phyloP scores from a whole-genome alignment of 257 asterid species.

The Capsicum chinense region DNA sequence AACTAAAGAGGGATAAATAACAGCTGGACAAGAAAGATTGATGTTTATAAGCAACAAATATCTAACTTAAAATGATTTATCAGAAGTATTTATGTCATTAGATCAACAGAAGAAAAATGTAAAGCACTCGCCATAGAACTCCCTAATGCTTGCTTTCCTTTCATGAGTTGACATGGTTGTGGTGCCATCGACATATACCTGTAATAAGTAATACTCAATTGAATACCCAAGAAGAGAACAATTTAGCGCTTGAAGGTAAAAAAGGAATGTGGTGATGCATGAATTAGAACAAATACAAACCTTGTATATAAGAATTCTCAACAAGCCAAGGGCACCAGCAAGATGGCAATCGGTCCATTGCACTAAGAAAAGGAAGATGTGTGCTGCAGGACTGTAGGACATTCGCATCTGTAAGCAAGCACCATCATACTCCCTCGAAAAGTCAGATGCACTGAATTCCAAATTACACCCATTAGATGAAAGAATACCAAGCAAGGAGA shows the following conservation, averaged over 20 bases:
- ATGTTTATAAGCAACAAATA: slow-evolving; percentile 33
- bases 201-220: slow-evolving; percentile 28
- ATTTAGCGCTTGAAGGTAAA: slow-evolving; percentile 34
- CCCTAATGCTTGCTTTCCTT: slow-evolving; percentile 90
- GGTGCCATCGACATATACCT: slow-evolving; percentile 94
- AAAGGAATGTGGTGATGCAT: slow-evolving; percentile 7
- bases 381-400: slow-evolving; percentile 95
- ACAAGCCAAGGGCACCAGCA: slow-evolving; percentile 94
- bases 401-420: slow-evolving; percentile 94
- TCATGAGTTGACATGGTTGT: slow-evolving; percentile 93
- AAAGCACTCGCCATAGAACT: slow-evolving; percentile 71
- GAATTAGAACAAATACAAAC: slow-evolving; percentile 39
- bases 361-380: slow-evolving; percentile 80
- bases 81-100: not conserved
- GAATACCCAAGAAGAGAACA: not conserved
- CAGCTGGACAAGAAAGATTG: slow-evolving; percentile 55
- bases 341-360: slow-evolving; percentile 94
- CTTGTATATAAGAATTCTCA: slow-evolving; percentile 90
- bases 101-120: not conserved
- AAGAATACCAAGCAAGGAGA: not conserved
- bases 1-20: slow-evolving; percentile 82
- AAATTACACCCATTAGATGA: slow-evolving; percentile 25
- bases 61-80: not conserved
- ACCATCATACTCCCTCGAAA: slow-evolving; percentile 81
- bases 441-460: slow-evolving; percentile 82